A percentile compares a stretch with the other conserved stretches of the same genome.
These are phyloP conservation scores for Triticum timopheevii DNA, from an alignment of 176 grass and related monocot species.

Conservation along the genomic window DNA sequence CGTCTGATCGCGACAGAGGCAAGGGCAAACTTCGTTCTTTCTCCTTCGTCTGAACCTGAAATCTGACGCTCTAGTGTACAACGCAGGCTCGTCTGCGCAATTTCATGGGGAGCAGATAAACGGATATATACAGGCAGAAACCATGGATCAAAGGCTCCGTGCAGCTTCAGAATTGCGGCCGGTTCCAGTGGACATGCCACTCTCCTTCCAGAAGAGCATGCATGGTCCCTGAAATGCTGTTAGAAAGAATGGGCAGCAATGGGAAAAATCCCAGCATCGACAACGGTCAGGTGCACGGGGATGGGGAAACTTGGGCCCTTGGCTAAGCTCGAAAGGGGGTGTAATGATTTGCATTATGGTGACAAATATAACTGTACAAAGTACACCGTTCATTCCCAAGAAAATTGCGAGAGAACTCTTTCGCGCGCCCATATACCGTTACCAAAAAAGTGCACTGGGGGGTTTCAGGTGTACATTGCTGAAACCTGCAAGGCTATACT, in stretches of 20 bases:
- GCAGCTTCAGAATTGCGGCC: neutral
- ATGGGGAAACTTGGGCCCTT: neutral
- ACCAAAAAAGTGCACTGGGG: neutral
- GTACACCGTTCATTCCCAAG: slow-evolving; percentile 26
- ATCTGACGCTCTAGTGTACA: too few relatives aligned
- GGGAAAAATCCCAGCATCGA: too few relatives aligned
- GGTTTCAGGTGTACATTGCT: slow-evolving; percentile 2
- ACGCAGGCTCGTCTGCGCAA: too few relatives aligned
- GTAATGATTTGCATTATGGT: slow-evolving; percentile 30
- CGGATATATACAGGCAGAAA: neutral
- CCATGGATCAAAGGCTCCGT: neutral
- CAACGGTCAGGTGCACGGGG: too few relatives aligned
- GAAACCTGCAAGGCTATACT: slow-evolving; percentile 13
- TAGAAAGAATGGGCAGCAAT: neutral
- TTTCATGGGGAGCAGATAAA: too few relatives aligned
- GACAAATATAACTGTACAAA: slow-evolving; percentile 40
- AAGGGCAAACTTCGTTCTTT: neutral
- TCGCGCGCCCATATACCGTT: slow-evolving; percentile 1
- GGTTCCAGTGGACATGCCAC: neutral
- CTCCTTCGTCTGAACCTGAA: neutral
- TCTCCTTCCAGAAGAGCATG: neutral
- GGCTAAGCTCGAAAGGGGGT: neutral
- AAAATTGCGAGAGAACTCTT: slow-evolving; percentile 21
- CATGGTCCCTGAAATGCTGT: neutral
- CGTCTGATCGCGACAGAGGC: neutral